A percentile compares a stretch with the other conserved stretches of the same genome.
phyloP scores from a whole-genome alignment of 1,284 basidiomycete species.

The Athelia sp. region DNA sequence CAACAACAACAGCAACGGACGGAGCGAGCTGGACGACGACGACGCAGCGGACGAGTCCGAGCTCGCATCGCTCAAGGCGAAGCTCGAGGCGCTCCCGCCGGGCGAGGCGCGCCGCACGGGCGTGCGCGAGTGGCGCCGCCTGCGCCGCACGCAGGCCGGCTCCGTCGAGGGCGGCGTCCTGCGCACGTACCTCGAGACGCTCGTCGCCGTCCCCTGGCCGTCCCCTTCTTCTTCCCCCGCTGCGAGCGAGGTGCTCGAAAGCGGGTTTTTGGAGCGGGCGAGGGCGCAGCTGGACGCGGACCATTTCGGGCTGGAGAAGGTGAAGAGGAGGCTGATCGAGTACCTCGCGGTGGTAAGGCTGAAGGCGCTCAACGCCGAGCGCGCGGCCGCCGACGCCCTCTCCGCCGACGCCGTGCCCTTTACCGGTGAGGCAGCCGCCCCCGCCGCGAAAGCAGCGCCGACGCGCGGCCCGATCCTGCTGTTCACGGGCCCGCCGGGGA shows the following conservation, averaged over 20 bases:
- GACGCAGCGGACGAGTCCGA: constrained; percentile 75
- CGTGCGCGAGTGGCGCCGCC: constrained; percentile 76
- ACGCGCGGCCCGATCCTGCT: constrained; percentile 83
- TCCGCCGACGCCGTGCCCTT: constrained; percentile 7
- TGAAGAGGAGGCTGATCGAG: constrained; percentile 88
- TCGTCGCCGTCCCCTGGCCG: constrained; percentile 76
- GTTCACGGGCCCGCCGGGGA: constrained; percentile 80
- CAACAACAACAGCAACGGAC: constrained; percentile 9
- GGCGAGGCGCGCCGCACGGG: constrained; percentile 77
- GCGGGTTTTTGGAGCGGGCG: constrained; percentile 53
- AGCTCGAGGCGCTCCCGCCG: constrained; percentile 74
- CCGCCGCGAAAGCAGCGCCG: constrained; percentile 28
- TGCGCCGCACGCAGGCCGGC: constrained; percentile 70
- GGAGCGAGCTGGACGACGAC: constrained; percentile 49
- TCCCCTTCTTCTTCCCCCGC: constrained; percentile 27
- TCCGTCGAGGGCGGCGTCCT: constrained; percentile 79
- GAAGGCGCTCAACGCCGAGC: constrained; percentile 54
- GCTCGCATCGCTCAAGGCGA: constrained; percentile 72
- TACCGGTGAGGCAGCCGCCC: constrained; percentile 6
- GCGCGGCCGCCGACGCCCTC: constrained; percentile 7
- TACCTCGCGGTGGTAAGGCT: constrained; percentile 86
- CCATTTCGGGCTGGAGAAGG: constrained; percentile 85
- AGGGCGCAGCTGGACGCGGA: constrained; percentile 80
- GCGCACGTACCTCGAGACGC: constrained; percentile 82
- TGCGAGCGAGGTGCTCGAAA: constrained; percentile 31